Evolutionary conservation across 2,329 filamentous ascomycete genomes (phyloP), one percentile per base, ranked within the genome.

Genomic region (Beauveria sp.): DNA sequence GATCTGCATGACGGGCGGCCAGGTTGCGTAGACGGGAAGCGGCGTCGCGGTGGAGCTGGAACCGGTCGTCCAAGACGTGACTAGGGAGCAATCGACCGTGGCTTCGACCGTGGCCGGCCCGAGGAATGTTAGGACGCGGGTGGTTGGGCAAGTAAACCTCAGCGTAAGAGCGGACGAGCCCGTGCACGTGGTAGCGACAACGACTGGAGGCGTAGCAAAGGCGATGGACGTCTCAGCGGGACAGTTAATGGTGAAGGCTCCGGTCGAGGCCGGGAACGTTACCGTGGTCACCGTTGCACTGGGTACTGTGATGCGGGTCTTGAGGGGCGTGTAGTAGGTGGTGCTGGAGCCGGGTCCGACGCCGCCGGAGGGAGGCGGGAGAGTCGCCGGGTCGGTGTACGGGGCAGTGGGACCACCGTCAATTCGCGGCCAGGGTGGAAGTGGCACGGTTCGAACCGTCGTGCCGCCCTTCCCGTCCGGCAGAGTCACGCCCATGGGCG

Each of bases 341-440:
- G 58, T 55, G 26, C 58, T 55, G 8, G 41, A 24, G 24, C 48
- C 48, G 18, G 48, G 57, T 24, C 57, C 50, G 16, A 34, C 26
- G 18, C 57, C 41, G 37, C 57, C 20, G n/a, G 61, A 41, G 2
- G 40, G 40, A 7, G 51, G 51, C 51, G 61, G 61, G 20, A 56
- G n/a, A 6, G 40, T 61, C 14, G 43, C 56, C 16, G 60, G 62
- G 5, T 63, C 63, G 8, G 44, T 59, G 22, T 28, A 48, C 4
- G 12, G 16, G 14, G n/a, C 14, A n/a, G 43, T 43, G 6, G 55
- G 61, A 3, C 62, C 63, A 1, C 53, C 46, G 28, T 55, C 54
- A 12, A 68, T 60, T 22, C 54, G 57, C 3, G 66, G 66, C 66
- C 66, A 68, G 2, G 66, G 66, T 3, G 66, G 67, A 5, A 67